Conservation (phyloP, 2,329 filamentous ascomycete species). For the Fusarium heterosporum region DNA sequence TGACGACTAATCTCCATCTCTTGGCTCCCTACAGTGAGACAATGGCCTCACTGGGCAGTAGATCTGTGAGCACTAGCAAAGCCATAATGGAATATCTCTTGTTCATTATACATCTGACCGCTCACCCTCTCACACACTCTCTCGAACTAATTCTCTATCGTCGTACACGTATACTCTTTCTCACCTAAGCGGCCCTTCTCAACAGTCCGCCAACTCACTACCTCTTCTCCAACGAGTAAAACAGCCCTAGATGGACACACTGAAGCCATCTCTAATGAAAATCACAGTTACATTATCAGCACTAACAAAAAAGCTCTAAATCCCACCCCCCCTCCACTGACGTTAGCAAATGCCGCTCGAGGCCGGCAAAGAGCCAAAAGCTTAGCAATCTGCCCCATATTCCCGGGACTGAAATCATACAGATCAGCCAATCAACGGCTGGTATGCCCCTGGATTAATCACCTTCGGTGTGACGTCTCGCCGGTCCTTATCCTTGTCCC, state of each 20-base stretch:
- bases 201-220: conserved; percentile 16
- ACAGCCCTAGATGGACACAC: not conserved
- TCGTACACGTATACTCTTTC: conserved; percentile 6
- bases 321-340: not conserved
- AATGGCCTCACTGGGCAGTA: not conserved
- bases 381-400: conserved; percentile 40
- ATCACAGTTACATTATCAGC: conserved; percentile 30
- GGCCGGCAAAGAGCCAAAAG: conserved; percentile 2
- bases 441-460: conserved; percentile 36
- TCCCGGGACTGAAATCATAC: conserved; percentile 4
- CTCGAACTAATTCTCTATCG: not conserved
- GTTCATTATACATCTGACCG: not conserved
- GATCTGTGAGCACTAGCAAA: conserved; percentile 35
- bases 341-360: not conserved
- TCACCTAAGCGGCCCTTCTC: conserved; percentile 19
- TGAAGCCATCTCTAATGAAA: not conserved
- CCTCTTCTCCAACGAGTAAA: conserved; percentile 3
- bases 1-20: not conserved
- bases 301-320: conserved; percentile 18
- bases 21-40: not conserved
- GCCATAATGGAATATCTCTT: not conserved
- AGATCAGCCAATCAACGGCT: conserved; percentile 32
- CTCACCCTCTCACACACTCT: conserved; percentile 2
- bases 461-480: conserved; percentile 37
- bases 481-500: conserved; percentile 4